phyloP scores from a whole-genome alignment of 257 asterid species.

The Osmanthus fragrans region DNA sequence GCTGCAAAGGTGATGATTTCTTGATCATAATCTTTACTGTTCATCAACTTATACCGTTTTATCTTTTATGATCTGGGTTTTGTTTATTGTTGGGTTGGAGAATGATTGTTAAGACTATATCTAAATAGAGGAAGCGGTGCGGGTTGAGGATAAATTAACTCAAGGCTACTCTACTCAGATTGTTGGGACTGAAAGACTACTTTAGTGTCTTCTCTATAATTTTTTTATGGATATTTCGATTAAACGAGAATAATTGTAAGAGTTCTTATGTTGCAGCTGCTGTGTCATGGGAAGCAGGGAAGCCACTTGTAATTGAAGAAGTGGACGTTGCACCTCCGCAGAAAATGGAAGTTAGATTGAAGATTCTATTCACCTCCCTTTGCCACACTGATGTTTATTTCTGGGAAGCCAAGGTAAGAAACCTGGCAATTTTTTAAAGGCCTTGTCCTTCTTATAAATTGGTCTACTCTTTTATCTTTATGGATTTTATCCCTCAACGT shows the following conservation, averaged over 20 bases:
- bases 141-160: too few relatives aligned
- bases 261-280: not conserved
- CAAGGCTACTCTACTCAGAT: too few relatives aligned
- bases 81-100: not conserved
- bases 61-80: not conserved
- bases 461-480: too few relatives aligned
- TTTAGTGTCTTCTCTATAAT: not conserved
- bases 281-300: not conserved
- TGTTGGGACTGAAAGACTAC: not conserved
- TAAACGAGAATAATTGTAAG: not conserved
- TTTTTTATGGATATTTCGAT: not conserved
- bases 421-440: not conserved
- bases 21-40: not conserved
- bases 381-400: conserved; percentile 79
- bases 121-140: too few relatives aligned
- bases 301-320: conserved; percentile 40
- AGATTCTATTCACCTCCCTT: conserved; percentile 70
- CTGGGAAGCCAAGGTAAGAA: conserved; percentile 79
- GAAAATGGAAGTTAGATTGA: conserved; percentile 70
- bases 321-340: conserved; percentile 85
- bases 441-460: not conserved
- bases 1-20: not conserved
- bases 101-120: too few relatives aligned
- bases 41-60: not conserved
- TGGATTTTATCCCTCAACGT: too few relatives aligned